These are phyloP conservation scores for Metschnikowia lunata DNA, from an alignment of 805 yeast genomes.

Conservation along the genomic window DNA sequence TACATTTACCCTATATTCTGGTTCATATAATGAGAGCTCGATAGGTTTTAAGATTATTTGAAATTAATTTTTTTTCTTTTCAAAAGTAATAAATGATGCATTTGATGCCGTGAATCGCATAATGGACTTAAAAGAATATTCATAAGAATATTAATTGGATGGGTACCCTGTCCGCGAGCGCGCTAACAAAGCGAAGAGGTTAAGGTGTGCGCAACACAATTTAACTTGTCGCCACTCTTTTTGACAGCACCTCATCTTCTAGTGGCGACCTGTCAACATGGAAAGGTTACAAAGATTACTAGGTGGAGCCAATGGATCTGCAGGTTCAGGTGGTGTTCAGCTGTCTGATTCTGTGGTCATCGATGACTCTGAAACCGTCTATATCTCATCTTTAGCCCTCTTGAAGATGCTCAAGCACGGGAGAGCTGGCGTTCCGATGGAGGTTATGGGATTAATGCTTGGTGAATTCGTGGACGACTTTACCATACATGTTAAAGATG, in stretches of 20 bases:
- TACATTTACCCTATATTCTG: too few species aligned
- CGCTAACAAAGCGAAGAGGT: background rate
- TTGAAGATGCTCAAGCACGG: constrained; percentile 97
- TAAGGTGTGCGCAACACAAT: background rate
- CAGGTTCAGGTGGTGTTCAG: constrained; percentile 41
- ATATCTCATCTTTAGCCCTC: constrained; percentile 91
- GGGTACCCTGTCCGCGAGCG: too few species aligned
- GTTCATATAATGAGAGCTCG: too few species aligned
- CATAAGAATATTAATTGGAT: too few species aligned
- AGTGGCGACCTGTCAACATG: constrained; percentile 22
- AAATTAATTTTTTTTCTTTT: too few species aligned
- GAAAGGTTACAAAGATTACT: constrained; percentile 48
- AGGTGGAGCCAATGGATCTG: constrained; percentile 41
- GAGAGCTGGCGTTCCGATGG: constrained; percentile 80
- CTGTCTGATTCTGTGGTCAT: constrained; percentile 71
- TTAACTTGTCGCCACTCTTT: too few species aligned
- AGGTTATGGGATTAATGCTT: constrained; percentile 94
- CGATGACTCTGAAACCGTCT: constrained; percentile 94
- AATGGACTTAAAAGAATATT: too few species aligned
- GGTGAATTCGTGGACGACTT: constrained; percentile 98
- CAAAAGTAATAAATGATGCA: too few species aligned
- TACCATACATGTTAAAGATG: constrained; percentile 95
- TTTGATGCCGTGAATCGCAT: too few species aligned
- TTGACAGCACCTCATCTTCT: too few species aligned
- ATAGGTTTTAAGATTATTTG: too few species aligned